Conservation (phyloP, 805 yeast genomes). For the Vanderwaltozyma verrucispora region DNA sequence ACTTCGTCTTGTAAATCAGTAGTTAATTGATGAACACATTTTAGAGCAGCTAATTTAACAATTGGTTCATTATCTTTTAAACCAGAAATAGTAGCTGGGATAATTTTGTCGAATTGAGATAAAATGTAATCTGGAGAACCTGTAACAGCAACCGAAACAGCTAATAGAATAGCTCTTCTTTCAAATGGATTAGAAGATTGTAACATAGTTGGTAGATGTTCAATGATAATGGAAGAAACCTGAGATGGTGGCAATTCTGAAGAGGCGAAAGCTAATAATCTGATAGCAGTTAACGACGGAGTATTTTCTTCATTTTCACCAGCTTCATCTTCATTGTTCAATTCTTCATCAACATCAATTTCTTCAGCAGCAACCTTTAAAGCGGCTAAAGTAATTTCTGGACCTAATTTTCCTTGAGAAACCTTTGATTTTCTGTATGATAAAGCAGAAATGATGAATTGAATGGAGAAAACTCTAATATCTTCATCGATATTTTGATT, state of each 20-base stretch:
- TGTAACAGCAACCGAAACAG: slow-evolving; percentile 71
- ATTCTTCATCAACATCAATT: slow-evolving; percentile 63
- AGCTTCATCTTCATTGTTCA: slow-evolving; percentile 74
- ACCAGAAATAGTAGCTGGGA: slow-evolving; percentile 66
- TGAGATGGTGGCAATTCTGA: slow-evolving; percentile 87
- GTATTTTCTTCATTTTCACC: slow-evolving; percentile 88
- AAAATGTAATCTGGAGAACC: slow-evolving; percentile 94
- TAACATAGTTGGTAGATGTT: slow-evolving; percentile 46
- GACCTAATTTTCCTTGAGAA: slow-evolving; percentile 73
- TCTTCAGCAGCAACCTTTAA: slow-evolving; percentile 74
- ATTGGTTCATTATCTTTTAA: slow-evolving; percentile 62
- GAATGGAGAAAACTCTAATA: slow-evolving; percentile 70
- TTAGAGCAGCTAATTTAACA: slow-evolving; percentile 80
- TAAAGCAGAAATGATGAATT: slow-evolving; percentile 70
- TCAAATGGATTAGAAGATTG: slow-evolving; percentile 58
- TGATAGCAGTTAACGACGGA: slow-evolving; percentile 67
- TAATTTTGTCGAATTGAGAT: slow-evolving; percentile 59
- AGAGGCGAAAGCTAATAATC: slow-evolving; percentile 70
- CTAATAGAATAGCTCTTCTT: slow-evolving; percentile 78
- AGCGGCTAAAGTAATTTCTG: slow-evolving; percentile 62
- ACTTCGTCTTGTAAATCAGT: slow-evolving; percentile 76
- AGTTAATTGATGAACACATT: slow-evolving; percentile 68
- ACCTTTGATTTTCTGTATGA: slow-evolving; percentile 75
- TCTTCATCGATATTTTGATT: slow-evolving; percentile 66
- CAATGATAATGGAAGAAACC: slow-evolving; percentile 71